A percentile compares a stretch with the other conserved stretches of the same genome.
phyloP scores from a whole-genome alignment of 805 yeast genomes.

The Cyberlindnera samutprakarnensis region DNA sequence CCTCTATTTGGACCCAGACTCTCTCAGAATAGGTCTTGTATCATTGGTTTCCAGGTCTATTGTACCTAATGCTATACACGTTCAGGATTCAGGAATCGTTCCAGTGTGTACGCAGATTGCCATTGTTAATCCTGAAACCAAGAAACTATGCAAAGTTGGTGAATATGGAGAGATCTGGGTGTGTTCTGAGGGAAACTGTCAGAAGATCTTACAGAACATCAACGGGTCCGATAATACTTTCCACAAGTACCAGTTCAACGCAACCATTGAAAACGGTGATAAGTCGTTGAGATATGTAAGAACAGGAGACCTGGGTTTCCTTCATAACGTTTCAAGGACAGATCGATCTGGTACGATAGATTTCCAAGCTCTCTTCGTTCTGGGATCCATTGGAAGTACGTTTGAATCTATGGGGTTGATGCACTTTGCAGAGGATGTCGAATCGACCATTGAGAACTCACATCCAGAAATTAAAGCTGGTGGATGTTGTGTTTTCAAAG shows the following conservation, averaged over 20 bases:
- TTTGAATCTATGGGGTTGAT: constrained; percentile 88
- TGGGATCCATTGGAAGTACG: constrained; percentile 81
- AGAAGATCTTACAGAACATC: constrained; percentile 44
- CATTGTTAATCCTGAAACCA: constrained; percentile 91
- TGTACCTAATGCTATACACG: constrained; percentile 57
- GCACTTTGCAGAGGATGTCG: constrained; percentile 86
- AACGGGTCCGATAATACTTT: constrained; percentile 25
- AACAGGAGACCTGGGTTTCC: constrained; percentile 92
- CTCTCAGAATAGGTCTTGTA: constrained; percentile 83
- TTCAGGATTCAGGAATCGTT: constrained; percentile 94
- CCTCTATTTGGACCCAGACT: constrained; percentile 78
- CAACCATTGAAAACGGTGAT: constrained; percentile 58
- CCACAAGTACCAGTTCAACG: constrained; percentile 42
- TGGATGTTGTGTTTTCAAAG: constrained; percentile 69
- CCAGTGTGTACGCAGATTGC: constrained; percentile 92
- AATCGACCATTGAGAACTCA: constrained; percentile 49
- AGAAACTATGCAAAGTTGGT: constrained; percentile 70
- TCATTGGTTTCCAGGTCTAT: constrained; percentile 71
- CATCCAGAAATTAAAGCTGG: constrained; percentile 39
- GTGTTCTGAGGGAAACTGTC: constrained; percentile 75
- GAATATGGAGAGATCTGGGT: constrained; percentile 98
- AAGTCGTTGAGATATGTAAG: constrained; percentile 61
- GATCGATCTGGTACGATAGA: constrained; percentile 31
- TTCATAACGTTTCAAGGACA: constrained; percentile 59
- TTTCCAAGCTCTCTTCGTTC: constrained; percentile 73